phyloP scores from a whole-genome alignment of 139 green algal species.

The Micromonas commoda region DNA sequence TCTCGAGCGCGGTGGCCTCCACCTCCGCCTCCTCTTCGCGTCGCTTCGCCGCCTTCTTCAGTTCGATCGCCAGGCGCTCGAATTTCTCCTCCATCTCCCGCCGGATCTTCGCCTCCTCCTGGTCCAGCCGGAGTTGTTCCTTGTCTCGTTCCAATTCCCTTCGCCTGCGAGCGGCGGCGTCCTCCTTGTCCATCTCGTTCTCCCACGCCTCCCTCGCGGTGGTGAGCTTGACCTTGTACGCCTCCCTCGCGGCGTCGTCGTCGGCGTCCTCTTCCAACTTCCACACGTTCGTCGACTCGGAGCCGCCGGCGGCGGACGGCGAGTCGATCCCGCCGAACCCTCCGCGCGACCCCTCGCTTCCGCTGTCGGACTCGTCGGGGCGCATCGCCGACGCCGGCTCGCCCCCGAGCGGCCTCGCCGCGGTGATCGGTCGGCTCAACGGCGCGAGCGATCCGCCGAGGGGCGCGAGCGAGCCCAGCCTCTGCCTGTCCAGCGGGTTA shows the following conservation, averaged over 20 bases:
- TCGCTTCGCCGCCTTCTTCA: too few species aligned
- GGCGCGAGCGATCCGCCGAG: neutral
- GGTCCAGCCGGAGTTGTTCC: too few species aligned
- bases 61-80: too few species aligned
- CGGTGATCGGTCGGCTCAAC: neutral
- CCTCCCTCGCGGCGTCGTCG: neutral
- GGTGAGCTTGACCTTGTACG: neutral
- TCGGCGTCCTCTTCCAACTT: neutral
- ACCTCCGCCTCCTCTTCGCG: too few species aligned
- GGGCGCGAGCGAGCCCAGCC: neutral
- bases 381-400: too few species aligned
- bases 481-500: too few species aligned
- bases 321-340: too few species aligned
- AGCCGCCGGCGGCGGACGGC: too few species aligned
- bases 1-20: too few species aligned
- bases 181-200: constrained; percentile 4
- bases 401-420: neutral
- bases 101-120: neutral
- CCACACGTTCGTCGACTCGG: neutral
- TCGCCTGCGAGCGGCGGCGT: neutral
- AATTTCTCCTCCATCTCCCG: too few species aligned
- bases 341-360: too few species aligned
- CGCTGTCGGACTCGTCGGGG: too few species aligned
- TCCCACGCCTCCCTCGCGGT: constrained; percentile 6
- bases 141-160: neutral